Conservation (phyloP, 2,329 filamentous ascomycete genomes). For the Diaporthe amygdali region DNA sequence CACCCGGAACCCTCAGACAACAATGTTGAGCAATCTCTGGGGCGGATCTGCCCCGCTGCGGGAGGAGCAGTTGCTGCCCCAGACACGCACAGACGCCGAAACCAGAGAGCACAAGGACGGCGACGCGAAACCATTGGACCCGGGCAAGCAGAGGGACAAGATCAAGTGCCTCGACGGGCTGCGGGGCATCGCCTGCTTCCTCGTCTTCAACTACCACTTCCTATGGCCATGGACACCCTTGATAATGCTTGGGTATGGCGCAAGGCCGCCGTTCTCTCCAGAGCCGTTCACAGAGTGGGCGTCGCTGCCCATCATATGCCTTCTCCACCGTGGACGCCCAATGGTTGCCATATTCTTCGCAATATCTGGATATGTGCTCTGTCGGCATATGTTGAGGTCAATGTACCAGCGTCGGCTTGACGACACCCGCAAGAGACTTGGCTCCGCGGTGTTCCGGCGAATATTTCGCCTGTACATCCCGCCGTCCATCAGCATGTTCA, state of each 20-base stretch:
- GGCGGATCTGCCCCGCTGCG: conserved; percentile 3
- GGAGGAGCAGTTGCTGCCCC: conserved; percentile 1
- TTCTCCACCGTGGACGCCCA: conserved; percentile 44
- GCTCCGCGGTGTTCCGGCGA: conserved; percentile 43
- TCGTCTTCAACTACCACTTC: conserved; percentile 50
- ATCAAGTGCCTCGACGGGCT: conserved; percentile 46
- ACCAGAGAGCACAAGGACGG: background rate
- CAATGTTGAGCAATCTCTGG: conserved; percentile 11
- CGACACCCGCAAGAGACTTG: conserved; percentile 41
- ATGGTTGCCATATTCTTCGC: conserved; percentile 51
- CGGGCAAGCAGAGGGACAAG: conserved; percentile 35
- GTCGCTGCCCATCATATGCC: conserved; percentile 45
- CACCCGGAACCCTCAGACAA: background rate
- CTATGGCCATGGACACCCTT: conserved; percentile 45
- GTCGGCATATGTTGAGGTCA: conserved; percentile 41
- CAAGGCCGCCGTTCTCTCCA: conserved; percentile 39
- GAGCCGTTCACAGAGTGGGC: conserved; percentile 39
- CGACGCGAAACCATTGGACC: conserved; percentile 10
- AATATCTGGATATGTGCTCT: conserved; percentile 49
- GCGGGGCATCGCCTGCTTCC: conserved; percentile 46
- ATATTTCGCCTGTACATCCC: conserved; percentile 46
- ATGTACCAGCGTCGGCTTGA: conserved; percentile 43
- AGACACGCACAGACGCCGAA: background rate
- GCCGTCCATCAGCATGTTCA: conserved; percentile 45
- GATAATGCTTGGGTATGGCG: conserved; percentile 47